These are phyloP conservation scores for Trichocladium uniseriatum DNA, from an alignment of 495 filamentous ascomycete genomes.

Conservation along the genomic window DNA sequence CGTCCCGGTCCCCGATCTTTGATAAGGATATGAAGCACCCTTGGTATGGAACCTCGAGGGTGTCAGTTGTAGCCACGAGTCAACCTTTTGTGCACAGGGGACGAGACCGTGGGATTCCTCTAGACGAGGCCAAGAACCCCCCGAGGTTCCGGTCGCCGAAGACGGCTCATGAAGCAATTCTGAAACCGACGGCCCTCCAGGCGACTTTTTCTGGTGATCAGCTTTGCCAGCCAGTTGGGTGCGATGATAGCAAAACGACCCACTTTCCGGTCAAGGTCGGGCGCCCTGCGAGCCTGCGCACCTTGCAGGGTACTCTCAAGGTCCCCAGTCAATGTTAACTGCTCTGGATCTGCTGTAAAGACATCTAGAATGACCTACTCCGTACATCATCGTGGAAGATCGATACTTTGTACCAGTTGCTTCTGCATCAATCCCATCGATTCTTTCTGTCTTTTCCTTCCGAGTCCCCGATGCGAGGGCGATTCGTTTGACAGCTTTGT, in stretches of 20 bases:
- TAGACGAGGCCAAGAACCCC: too few species aligned
- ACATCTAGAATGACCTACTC: too few species aligned
- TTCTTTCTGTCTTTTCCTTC: background rate
- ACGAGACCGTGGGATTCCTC: too few species aligned
- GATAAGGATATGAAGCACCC: too few species aligned
- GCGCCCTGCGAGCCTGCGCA: slow-evolving; percentile 6
- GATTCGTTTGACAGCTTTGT: too few species aligned
- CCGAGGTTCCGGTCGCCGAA: slow-evolving; percentile 3
- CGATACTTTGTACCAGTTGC: too few species aligned
- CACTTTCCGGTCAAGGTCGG: slow-evolving; percentile 6
- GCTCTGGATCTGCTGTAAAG: background rate
- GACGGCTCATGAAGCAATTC: slow-evolving; percentile 29
- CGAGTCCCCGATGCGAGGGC: background rate
- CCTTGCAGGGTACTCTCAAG: slow-evolving; percentile 3
- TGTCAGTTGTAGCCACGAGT: too few species aligned
- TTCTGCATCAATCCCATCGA: too few species aligned
- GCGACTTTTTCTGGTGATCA: slow-evolving; percentile 3
- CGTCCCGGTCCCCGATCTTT: too few species aligned
- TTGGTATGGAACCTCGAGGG: too few species aligned
- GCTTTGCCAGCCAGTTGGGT: slow-evolving; percentile 18
- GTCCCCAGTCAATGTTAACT: background rate
- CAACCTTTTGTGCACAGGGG: too few species aligned
- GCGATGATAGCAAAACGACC: slow-evolving; percentile 10
- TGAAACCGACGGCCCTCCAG: slow-evolving; percentile 19
- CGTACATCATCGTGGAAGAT: too few species aligned